Conservation (phyloP, 2,329 filamentous ascomycete species). For the Talaromyces islandicus region DNA sequence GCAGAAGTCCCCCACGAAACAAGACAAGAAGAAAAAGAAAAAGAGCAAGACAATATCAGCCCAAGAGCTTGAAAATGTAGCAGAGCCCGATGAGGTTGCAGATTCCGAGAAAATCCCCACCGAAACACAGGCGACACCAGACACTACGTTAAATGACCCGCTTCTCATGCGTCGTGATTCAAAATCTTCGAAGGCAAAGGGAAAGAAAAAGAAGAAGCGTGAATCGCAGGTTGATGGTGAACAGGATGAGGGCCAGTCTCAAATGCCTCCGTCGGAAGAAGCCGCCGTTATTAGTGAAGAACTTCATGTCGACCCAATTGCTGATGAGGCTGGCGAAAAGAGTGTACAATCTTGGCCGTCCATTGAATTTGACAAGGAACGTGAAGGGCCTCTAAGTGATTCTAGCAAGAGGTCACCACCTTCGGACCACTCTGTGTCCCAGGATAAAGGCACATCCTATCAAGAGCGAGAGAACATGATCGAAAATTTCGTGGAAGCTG, state of each 20-base stretch:
- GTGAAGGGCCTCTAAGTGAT: neutral
- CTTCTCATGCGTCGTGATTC: neutral
- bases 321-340: neutral
- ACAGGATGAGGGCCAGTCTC: neutral
- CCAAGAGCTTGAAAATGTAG: neutral
- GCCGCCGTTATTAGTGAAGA: neutral
- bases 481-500: neutral
- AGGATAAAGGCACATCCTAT: neutral
- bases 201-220: conserved; percentile 27
- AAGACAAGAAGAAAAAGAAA: conserved; percentile 34
- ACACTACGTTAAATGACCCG: neutral
- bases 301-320: neutral
- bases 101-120: neutral
- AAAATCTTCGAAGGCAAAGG: conserved; percentile 17
- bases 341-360: conserved; percentile 4
- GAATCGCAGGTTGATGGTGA: neutral
- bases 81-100: neutral
- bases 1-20: conserved; percentile 31
- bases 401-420: neutral
- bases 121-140: neutral
- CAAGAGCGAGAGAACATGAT: neutral
- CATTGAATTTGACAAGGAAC: conserved; percentile 4
- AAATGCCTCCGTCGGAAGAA: neutral
- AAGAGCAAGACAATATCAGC: conserved; percentile 20
- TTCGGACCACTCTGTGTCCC: neutral